Evolutionary conservation across 352 stramenopile species (phyloP), one percentile per base, ranked within the genome.

Genomic region (Globisporangium yorkense): DNA sequence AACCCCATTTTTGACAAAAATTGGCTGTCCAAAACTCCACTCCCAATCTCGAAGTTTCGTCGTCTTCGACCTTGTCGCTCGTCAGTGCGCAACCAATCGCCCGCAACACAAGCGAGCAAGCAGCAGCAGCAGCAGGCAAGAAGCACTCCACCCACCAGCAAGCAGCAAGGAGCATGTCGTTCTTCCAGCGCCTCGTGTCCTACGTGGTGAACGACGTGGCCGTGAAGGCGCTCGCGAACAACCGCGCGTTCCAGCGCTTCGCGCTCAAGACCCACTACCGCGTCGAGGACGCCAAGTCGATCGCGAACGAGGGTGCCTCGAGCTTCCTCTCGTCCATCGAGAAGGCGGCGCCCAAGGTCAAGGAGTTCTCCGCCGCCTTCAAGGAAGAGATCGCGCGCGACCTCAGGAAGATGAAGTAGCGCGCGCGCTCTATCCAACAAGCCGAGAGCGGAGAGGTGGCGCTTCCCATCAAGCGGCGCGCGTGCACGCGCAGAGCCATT

Each of bases 121-220:
- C 37, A 54, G n/a, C 44, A 27, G n/a, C 44, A 27, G 24, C 24
- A 27, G 24, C 24, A 27, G 24, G 24, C 24, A 27, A 27, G 24
- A 27, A 27, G 24, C 24, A 2, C 24, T 27, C 24, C 16, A 13
- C 21, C 13, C 35, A 24, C 18, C 12, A 13, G 16, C 54, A 54
- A 27, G 6, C 13, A 12, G 6, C 21, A 54, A 37, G 31, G 33
- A 54, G 9, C 40, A 87, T 88, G 81, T 91, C 81, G 35, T 91
- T 94, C 69, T 82, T 94, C 67, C 81, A 90, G 71, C 84, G 84
- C 46, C 67, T 90, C 39, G 68, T 92, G 56, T 87, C 74, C 12
- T 87, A 90, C 66, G 76, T 94, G 46, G 69, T 94, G 53, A 94
- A 94, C 67, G 84, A 94, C 66, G 79, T 90, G 54, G 84, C 84